Conservation (phyloP, 2,329 filamentous ascomycete genomes). For the Calonectria honghensis region DNA sequence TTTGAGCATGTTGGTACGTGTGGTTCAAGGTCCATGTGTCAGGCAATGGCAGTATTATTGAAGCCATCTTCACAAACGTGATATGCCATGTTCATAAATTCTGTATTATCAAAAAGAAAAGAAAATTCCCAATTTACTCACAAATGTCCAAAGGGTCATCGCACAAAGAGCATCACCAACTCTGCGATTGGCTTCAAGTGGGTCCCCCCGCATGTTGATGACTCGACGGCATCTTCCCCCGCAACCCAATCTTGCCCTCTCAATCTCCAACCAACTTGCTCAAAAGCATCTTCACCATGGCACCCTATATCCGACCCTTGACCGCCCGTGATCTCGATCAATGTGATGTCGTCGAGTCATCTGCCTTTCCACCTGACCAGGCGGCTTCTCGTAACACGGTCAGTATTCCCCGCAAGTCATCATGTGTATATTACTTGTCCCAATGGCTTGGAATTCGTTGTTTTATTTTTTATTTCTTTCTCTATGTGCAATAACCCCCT, state of each 20-base stretch:
- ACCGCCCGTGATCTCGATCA: slow-evolving; percentile 51
- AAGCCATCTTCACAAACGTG: background rate
- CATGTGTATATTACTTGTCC: background rate
- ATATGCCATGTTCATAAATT: background rate
- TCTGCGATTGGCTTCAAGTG: slow-evolving; percentile 9
- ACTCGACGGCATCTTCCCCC: slow-evolving; percentile 17
- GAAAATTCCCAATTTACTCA: background rate
- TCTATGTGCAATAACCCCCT: background rate
- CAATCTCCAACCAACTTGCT: background rate
- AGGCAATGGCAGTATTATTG: background rate
- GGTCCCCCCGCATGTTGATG: slow-evolving; percentile 9
- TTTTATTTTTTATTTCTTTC: background rate
- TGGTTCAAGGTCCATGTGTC: too few relatives aligned
- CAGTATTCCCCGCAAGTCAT: slow-evolving; percentile 20
- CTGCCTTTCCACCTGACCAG: slow-evolving; percentile 56
- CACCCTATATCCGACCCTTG: slow-evolving; percentile 52
- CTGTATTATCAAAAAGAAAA: background rate
- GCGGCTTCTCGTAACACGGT: slow-evolving; percentile 57
- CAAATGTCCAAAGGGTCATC: background rate
- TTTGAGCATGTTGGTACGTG: too few relatives aligned
- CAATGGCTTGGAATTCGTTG: background rate
- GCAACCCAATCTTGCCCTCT: background rate
- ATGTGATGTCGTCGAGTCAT: slow-evolving; percentile 52
- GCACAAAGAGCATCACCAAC: background rate
- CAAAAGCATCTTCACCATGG: slow-evolving; percentile 40